Evolutionary conservation across 2,329 filamentous ascomycete genomes (phyloP).

Genomic region (Fusarium ambrosium): DNA sequence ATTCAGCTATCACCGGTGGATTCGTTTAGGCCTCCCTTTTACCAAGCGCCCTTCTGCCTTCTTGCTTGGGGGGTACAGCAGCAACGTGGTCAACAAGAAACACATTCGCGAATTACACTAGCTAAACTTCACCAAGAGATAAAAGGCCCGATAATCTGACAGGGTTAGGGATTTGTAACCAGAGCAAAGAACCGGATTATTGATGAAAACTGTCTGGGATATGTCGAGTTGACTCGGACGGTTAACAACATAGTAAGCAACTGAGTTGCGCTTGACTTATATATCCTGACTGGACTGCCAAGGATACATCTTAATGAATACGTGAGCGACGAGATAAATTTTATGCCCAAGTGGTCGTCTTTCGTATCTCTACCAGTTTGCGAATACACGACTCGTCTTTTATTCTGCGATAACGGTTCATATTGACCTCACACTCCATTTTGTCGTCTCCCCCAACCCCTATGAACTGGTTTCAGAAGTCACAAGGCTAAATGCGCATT

Average conservation of each 20-base stretch:
- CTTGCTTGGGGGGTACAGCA: neutral
- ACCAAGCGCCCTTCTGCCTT: neutral
- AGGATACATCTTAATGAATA: no score
- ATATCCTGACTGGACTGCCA: no score
- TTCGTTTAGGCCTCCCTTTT: neutral
- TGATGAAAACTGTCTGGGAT: no score
- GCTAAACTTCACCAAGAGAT: neutral
- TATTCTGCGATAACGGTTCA: neutral
- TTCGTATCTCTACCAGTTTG: neutral
- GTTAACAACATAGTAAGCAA: neutral
- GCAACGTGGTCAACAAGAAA: neutral
- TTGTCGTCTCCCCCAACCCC: neutral
- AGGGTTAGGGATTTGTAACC: neutral
- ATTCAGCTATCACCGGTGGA: neutral
- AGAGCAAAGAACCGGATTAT: no score
- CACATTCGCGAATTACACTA: neutral
- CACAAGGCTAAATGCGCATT: neutral
- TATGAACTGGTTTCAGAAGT: rapidly evolving
- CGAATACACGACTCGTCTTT: no score
- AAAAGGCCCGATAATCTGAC: neutral
- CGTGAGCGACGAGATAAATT: rapidly evolving
- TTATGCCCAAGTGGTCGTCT: no score
- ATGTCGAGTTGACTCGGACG: neutral
- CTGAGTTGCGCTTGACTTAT: no score
- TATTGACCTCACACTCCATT: no score